Conservation (phyloP, 768 basidiomycete genomes). For the Gymnopilus dilepis region DNA sequence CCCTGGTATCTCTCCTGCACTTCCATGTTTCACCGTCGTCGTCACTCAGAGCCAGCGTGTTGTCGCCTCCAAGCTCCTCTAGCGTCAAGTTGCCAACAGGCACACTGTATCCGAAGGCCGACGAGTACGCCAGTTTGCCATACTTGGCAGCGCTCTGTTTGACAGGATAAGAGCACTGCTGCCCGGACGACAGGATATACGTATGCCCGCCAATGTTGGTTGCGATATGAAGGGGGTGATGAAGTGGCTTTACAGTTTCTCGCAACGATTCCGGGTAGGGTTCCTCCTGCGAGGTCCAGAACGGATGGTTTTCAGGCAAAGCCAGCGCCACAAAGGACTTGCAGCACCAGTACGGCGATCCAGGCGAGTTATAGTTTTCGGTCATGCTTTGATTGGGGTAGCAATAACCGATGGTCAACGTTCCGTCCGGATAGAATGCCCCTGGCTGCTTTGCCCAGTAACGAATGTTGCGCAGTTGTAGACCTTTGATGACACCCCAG, state of each 20-base stretch:
- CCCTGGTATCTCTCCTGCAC: conserved; percentile 64
- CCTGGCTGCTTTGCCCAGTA: conserved; percentile 73
- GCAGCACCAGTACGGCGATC: conserved; percentile 84
- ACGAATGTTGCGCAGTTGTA: conserved; percentile 73
- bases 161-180: conserved; percentile 80
- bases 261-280: conserved; percentile 58
- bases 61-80: conserved; percentile 76
- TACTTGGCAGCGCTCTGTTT: conserved; percentile 82
- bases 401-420: conserved; percentile 71
- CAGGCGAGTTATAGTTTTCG: conserved; percentile 81
- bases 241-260: conserved; percentile 54
- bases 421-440: conserved; percentile 65
- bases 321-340: conserved; percentile 75
- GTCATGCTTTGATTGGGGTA: conserved; percentile 80
- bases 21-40: conserved; percentile 78
- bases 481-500: conserved; percentile 77
- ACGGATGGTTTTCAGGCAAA: conserved; percentile 68
- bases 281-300: conserved; percentile 74
- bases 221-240: conserved; percentile 71
- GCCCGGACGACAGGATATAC: conserved; percentile 75
- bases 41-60: conserved; percentile 71
- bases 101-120: conserved; percentile 80
- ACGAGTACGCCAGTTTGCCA: conserved; percentile 77
- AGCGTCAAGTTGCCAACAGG: conserved; percentile 69
- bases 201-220: conserved; percentile 67